Base-by-base conservation (phyloP, 2,329 filamentous ascomycete genomes). In the Fusarium clavum region DNA sequence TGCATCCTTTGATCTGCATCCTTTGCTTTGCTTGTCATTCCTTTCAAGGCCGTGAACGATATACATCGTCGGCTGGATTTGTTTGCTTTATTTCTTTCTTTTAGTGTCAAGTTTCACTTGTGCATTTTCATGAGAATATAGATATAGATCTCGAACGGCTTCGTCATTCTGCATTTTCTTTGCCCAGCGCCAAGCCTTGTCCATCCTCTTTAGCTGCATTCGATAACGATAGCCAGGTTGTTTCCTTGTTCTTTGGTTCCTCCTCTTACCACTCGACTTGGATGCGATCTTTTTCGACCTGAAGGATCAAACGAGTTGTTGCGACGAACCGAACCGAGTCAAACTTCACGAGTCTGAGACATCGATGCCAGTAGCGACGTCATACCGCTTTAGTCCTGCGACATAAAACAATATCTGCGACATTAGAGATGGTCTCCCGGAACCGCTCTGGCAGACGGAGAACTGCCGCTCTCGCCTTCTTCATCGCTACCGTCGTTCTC, bases 401-500 rank as follows among this genome's bases (percentile, higher is more conserved):
- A 51, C 38, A n/a, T 34, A 38, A 25, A 32, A 30, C 47, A 55
- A 40, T 29, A 54, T 68, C 54, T 56, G 30, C 52, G 20, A 47
- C 30, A 55, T 54, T 46, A 48, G 61, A 52, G 27, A 71, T 71
- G 69, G 52, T 48, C 24, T 67, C 65, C 20, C 57, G 64, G n/a
- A 58, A 69, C 40, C 69, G 69, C 12, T 58, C 69, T 38, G 69
- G 69, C 27, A 51, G 69, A 52, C 69, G 69, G 30, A 70, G 61
- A 67, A 64, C 56, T 22, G 61, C 55, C 25, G 52, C 41, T 56
- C 24, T 64, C 16, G 65, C 55, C 43, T 58, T 71, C 29, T 20
- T 48, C 24, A 22, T 53, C 10, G 66, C 52, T 12, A 52, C 48
- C 9, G 40, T 72, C 18, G 27, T 71, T 30, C 30, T 72, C 30